Base-by-base conservation (phyloP, 306 rosid species). In the Cucurbita moschata region DNA sequence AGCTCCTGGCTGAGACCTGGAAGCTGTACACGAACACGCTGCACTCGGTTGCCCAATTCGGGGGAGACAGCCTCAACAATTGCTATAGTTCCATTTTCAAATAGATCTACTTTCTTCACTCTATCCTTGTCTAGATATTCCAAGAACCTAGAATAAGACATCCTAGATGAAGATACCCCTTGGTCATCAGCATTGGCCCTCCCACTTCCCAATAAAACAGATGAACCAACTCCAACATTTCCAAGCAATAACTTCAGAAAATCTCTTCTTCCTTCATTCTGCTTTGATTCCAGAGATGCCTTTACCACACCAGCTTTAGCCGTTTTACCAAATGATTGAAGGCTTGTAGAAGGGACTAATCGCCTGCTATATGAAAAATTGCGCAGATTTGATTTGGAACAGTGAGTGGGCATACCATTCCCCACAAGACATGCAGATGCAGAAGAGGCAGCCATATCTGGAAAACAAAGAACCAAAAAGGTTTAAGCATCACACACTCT, bases 1-100 rank as follows among this genome's bases (percentile, higher is more conserved):
- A 94, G 96, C 81, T 94, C 99, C 78, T 91, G 99, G 86, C 88
- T 91, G 61, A 94, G 88, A 65, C 99, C 99, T 0, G 97, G 99
- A 74, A 94, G 97, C 78, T 94, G 99, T 61, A 94, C 96, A 3
- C 99, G 96, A 60, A 94, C 89, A 64, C 97, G 85, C 80, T 89
- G 97, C 82, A 89, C 90, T 75, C 92, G 83, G 77, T 94, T 87
- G 15, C 97, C 98, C 57, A 90, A 83, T 76, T 94, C 97, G 5
- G 96, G 96, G 66, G 97, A 91, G 79, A 94, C 84, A 75, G 97
- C 92, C 79, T 94, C 99, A 44, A 91, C 97, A 81, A 86, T 80
- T 68, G 99, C 99, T 40, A 84, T 85, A 76, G 96, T 94, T 74
- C 96, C 99, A 69, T 91, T 91, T 76, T 94, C 99, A 78, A 72